Conservation (phyloP, 225 moss, liverwort and hornwort genomes). For the Pseudisothecium myosuroides region DNA sequence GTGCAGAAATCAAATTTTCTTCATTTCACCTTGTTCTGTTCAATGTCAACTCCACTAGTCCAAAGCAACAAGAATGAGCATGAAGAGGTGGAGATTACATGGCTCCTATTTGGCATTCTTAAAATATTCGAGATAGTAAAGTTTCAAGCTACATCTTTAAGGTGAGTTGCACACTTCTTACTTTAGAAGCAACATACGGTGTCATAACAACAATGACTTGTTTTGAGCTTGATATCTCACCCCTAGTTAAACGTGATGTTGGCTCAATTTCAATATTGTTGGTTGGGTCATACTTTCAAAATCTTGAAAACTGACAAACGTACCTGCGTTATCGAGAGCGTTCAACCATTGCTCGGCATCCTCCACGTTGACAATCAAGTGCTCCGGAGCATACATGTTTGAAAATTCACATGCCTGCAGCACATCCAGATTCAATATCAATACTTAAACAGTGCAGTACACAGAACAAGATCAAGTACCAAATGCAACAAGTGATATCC, state of each 20-base stretch:
- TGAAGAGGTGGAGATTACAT: not conserved
- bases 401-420: slow-evolving; percentile 86
- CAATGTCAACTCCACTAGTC: not conserved
- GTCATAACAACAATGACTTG: not conserved
- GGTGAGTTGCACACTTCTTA: not conserved
- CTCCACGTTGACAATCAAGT: slow-evolving; percentile 81
- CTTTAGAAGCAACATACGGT: not conserved
- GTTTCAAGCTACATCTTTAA: not conserved
- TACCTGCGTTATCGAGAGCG: slow-evolving; percentile 78
- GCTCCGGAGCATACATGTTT: slow-evolving; percentile 95
- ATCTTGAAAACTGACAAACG: not conserved
- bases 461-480: not conserved
- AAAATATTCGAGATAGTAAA: not conserved
- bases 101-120: not conserved
- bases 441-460: not conserved
- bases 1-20: not conserved
- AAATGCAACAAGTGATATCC: not conserved
- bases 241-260: not conserved
- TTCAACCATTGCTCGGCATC: slow-evolving; percentile 80
- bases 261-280: not conserved
- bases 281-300: not conserved
- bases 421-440: not conserved
- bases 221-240: not conserved
- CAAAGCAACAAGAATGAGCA: not conserved
- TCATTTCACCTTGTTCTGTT: not conserved